Evolutionary conservation across 2,329 filamentous ascomycete species (phyloP), one percentile per base, ranked within the genome.

Genomic region (Fusarium tricinctum): DNA sequence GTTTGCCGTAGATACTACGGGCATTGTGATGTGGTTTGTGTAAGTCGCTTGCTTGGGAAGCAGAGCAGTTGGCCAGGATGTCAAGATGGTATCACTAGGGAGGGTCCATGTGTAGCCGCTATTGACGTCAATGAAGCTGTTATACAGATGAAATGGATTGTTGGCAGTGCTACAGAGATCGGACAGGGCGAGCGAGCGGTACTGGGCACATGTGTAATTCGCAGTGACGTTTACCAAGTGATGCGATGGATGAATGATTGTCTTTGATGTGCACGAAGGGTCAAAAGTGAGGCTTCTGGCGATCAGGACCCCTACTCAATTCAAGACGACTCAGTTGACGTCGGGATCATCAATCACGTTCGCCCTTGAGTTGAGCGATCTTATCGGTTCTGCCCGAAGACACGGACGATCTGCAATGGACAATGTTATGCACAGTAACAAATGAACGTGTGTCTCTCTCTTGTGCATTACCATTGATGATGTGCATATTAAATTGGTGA

Each of bases 11-110:
- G 20, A 47, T 62, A n/a, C 19, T 30, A 33, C 19, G 22, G 59
- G 22, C 45, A 45, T 30, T n/a, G 55, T 58, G 50, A 30, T 26
- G 20, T 44, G 57, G 32, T 33, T 49, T 50, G 61, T 66, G 61
- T 56, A 55, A 66, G 61, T 66, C 55, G 44, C 33, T 61, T 56
- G 44, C 39, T 44, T 46, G 63, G 61, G 35, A 51, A 46, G 39
- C 54, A 28, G 20, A 66, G 44, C 46, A 33, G 55, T 66, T 61
- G 54, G 53, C 54, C 47, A 54, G 38, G 38, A 23, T 42, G 12
- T 49, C 39, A 42, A 52, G 35, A 38, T 38, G 51, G 46, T 38
- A 57, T 43, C 32, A 26, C 51, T 45, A 30, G 23, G 42, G 56
- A 22, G 33, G 50, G 32, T 30, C 39, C 47, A 28, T 49, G 58